A percentile compares a stretch with the other conserved stretches of the same genome.
These are phyloP conservation scores for Entomortierella lignicola DNA, from an alignment of 192 early-diverging fungal genomes.

Conservation along the genomic window DNA sequence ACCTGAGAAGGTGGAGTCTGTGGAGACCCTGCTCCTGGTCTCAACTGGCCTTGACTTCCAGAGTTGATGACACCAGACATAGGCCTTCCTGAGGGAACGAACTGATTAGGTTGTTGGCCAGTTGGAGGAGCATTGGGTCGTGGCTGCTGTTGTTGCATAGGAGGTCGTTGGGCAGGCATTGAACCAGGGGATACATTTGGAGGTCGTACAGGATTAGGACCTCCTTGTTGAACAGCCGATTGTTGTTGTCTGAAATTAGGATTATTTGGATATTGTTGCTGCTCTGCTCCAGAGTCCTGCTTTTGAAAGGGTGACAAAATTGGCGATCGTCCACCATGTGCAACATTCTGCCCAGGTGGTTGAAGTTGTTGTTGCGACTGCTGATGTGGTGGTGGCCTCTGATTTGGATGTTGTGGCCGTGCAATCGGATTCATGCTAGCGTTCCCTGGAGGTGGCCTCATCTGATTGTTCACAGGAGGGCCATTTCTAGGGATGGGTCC, in stretches of 20 bases:
- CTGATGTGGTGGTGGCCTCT: conserved; percentile 27
- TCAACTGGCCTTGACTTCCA: conserved; percentile 25
- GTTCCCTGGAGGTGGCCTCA: conserved; percentile 31
- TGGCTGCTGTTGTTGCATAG: conserved; percentile 19
- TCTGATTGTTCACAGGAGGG: conserved; percentile 28
- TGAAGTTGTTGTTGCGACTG: conserved; percentile 25
- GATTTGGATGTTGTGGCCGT: conserved; percentile 30
- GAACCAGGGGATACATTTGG: not conserved
- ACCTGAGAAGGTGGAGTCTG: conserved; percentile 21
- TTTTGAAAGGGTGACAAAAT: conserved; percentile 39
- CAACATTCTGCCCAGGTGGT: conserved; percentile 6
- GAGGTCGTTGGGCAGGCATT: conserved; percentile 9
- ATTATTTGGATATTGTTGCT: conserved; percentile 12
- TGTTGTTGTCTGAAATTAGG: conserved; percentile 7
- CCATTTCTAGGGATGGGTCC: conserved; percentile 24
- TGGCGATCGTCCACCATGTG: conserved; percentile 21
- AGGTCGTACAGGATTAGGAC: conserved; percentile 14
- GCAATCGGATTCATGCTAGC: conserved; percentile 2
- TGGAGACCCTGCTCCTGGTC: conserved; percentile 20
- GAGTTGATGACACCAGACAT: not conserved
- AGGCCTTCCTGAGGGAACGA: conserved; percentile 22
- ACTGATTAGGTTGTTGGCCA: conserved; percentile 27
- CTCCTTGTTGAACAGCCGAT: not conserved
- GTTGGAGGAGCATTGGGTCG: conserved; percentile 20
- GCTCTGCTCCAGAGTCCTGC: conserved; percentile 20